Percentiles rank a stretch among this genome's conserved stretches.
phyloP scores from a whole-genome alignment of 1,284 basidiomycete genomes.

The Malassezia nana region DNA sequence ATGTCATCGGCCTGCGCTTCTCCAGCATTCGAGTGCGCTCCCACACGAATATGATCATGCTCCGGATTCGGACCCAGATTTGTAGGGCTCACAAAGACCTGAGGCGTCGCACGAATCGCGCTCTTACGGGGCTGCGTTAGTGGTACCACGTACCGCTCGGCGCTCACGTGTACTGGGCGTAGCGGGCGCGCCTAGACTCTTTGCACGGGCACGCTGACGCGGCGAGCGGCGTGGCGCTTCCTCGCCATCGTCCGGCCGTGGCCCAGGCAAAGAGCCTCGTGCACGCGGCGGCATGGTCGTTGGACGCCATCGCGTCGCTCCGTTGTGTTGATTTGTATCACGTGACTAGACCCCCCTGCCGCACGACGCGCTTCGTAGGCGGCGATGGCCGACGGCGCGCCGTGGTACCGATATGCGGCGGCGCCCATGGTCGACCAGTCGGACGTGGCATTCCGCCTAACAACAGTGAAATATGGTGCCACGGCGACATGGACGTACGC shows the following conservation, averaged over 20 bases:
- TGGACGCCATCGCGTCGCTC: not conserved
- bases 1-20: constrained; percentile 5
- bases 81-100: constrained; percentile 36
- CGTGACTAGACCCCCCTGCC: not conserved
- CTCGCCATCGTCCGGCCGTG: not conserved
- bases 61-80: constrained; percentile 29
- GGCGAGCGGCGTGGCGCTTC: not conserved
- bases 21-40: no score
- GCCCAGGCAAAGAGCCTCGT: constrained; percentile 9
- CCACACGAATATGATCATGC: constrained; percentile 8
- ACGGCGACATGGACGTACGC: constrained; percentile 32
- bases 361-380: not conserved
- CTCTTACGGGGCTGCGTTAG: constrained; percentile 27
- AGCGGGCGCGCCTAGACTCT: not conserved
- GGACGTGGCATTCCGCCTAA: constrained; percentile 34
- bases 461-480: constrained; percentile 30
- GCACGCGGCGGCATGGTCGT: constrained; percentile 9
- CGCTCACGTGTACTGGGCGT: not conserved
- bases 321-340: constrained; percentile 6
- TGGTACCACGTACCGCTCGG: not conserved
- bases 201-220: not conserved
- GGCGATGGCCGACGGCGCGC: constrained; percentile 15
- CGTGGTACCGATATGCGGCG: constrained; percentile 22
- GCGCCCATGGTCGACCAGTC: constrained; percentile 43
- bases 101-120: constrained; percentile 32